These are phyloP conservation scores for Saccharomyces hybrid DNA, from an alignment of 1,139 yeast genomes.

Conservation along the genomic window DNA sequence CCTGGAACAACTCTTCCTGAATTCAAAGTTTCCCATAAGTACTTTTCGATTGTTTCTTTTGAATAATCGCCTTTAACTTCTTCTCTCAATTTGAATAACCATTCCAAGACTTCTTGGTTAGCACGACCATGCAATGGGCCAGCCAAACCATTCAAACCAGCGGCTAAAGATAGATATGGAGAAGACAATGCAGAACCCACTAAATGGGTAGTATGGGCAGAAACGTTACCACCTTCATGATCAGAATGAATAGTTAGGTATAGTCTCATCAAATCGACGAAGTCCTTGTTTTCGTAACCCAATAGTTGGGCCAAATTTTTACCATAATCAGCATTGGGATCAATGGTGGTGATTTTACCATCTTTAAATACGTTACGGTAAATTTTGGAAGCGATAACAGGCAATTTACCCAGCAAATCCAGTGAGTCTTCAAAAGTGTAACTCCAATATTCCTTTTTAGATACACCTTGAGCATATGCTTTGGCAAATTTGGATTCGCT, in stretches of 20 bases:
- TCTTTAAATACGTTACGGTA: conserved; percentile 53
- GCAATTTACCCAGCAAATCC: conserved; percentile 58
- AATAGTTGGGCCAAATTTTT: conserved; percentile 79
- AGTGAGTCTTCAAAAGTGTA: conserved; percentile 58
- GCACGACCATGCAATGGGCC: conserved; percentile 42
- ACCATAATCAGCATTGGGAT: conserved; percentile 78
- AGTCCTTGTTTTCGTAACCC: conserved; percentile 47
- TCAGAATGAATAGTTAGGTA: conserved; percentile 40
- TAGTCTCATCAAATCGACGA: conserved; percentile 37
- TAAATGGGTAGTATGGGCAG: conserved; percentile 39
- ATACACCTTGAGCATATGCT: conserved; percentile 61
- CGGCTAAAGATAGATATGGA: conserved; percentile 36
- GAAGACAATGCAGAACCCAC: conserved; percentile 39
- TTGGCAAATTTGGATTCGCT: conserved; percentile 56
- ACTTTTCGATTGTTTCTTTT: conserved; percentile 30
- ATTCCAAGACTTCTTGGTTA: conserved; percentile 39
- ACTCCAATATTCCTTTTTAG: conserved; percentile 62
- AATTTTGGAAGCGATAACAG: conserved; percentile 57
- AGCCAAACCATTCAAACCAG: conserved; percentile 39
- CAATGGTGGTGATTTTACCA: conserved; percentile 50
- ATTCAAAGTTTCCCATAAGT: conserved; percentile 36
- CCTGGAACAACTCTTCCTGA: conserved; percentile 40
- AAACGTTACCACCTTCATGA: conserved; percentile 43
- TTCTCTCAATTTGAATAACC: conserved; percentile 33
- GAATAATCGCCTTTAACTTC: conserved; percentile 29